Evolutionary conservation across 495 filamentous ascomycete genomes (phyloP), one percentile per base, ranked within the genome.

Genomic region (Xeromyces bisporus): DNA sequence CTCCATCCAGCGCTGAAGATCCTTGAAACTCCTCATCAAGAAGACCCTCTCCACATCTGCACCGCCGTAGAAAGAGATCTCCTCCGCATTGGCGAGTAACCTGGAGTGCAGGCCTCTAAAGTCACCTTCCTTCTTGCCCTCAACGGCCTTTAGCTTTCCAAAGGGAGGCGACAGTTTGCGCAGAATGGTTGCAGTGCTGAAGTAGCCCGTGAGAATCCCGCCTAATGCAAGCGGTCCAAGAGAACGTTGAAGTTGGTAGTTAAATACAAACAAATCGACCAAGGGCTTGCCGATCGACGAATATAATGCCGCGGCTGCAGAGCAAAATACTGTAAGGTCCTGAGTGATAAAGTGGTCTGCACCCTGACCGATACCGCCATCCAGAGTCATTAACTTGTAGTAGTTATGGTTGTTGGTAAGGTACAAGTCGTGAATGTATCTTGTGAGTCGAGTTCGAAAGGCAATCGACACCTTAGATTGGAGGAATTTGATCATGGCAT

Each of bases 341-440:
- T 94, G 86, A 0, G 87, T 94, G 50, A 99, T 94, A 54, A 86
- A 99, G 46, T 96, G 91, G 52, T 99, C 91, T 12, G 84, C 78
- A 5, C 80, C 80, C 44, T 85, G 81, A 3, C 82, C 87, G 23
- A 96, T 74, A 0, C 86, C 85, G 8, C 91, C 89, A 41, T 99
- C 91, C 25, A 94, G 62, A 46, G 94, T 96, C 25, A 78, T 70
- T 28, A 99, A 55, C 53, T 93, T 94, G 62, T 99, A 96, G 50
- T 93, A 99, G 44, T 86, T 87, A 35, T 91, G 71, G 38, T 86
- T 81, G 33, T 85, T 77, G 42, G 91, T 93, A 14, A 99, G 67
- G 50, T 96, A 96, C 14, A 99, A 57, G 52, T 99, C 91, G 47
- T 99, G 91, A 30, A 99, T 93, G 48, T 99, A 99, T 38, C 91